These are phyloP conservation scores for Raphanus sativus DNA, from an alignment of 345 rosid species.

Conservation along the genomic window DNA sequence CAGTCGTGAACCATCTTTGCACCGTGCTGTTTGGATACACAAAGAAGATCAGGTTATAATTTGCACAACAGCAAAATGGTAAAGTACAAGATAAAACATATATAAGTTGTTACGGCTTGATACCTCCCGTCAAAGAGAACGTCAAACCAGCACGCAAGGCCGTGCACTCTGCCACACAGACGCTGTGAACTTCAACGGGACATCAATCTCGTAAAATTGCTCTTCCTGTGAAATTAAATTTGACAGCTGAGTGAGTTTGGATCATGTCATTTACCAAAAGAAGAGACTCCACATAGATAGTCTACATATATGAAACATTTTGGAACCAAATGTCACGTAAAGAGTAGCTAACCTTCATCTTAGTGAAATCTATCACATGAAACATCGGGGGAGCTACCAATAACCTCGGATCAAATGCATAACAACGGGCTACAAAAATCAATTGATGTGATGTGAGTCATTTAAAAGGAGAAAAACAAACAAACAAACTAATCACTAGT, in stretches of 20 bases:
- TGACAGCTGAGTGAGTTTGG: constrained; percentile 2
- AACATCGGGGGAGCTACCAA: constrained; percentile 75
- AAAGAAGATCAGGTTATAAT: constrained; percentile 3
- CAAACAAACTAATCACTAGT: neutral
- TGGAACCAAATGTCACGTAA: neutral
- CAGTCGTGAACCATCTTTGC: constrained; percentile 91
- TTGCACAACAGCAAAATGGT: too few species aligned
- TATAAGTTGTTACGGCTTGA: neutral
- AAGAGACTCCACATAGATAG: neutral
- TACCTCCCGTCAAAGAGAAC: constrained; percentile 90
- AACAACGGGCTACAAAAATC: constrained; percentile 75
- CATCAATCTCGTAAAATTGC: constrained; percentile 73
- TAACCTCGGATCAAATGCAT: constrained; percentile 96
- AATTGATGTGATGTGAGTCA: neutral
- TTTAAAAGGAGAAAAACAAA: neutral
- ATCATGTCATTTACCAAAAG: neutral
- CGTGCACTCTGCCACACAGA: constrained; percentile 90
- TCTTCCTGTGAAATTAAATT: constrained; percentile 70
- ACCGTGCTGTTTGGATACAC: constrained; percentile 55
- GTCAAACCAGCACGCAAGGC: constrained; percentile 97
- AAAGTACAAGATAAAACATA: neutral
- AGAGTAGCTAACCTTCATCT: constrained; percentile 58
- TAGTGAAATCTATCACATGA: constrained; percentile 69
- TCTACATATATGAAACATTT: neutral
- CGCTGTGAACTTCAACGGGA: constrained; percentile 78